Conservation (phyloP, 2,329 filamentous ascomycete species). For the Parastagonospora nodorum region DNA sequence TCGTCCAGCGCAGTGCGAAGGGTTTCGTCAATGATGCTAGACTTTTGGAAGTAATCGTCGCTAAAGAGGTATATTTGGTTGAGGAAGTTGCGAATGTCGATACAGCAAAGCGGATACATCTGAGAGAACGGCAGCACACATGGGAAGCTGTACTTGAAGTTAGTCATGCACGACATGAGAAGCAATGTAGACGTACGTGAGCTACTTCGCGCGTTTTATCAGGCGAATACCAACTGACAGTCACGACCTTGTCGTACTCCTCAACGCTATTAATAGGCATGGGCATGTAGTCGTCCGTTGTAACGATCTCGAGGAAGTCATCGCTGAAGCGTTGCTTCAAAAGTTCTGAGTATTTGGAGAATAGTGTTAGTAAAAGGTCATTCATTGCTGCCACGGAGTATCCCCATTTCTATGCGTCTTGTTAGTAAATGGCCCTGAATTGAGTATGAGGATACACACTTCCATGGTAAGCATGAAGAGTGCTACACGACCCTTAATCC, state of each 20-base stretch:
- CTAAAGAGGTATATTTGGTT: conserved; percentile 99
- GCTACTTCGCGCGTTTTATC: conserved; percentile 76
- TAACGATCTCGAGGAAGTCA: conserved; percentile 87
- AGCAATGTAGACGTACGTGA: conserved; percentile 62
- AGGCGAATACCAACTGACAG: conserved; percentile 93
- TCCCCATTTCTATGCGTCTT: conserved; percentile 71
- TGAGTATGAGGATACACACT: conserved; percentile 54
- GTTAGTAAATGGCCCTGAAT: conserved; percentile 9
- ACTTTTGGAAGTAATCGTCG: conserved; percentile 92
- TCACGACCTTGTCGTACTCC: conserved; percentile 94
- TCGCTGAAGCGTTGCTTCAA: conserved; percentile 91
- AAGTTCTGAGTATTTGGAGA: conserved; percentile 91
- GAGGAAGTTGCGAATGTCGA: conserved; percentile 95
- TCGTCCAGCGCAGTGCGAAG: conserved; percentile 88
- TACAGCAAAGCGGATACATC: conserved; percentile 98
- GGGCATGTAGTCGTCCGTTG: conserved; percentile 99
- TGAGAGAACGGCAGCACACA: conserved; percentile 97
- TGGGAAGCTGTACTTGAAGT: conserved; percentile 70
- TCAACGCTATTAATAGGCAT: conserved; percentile 92
- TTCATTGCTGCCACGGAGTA: conserved; percentile 85
- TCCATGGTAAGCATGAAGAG: conserved; percentile 99
- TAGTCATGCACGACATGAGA: conserved; percentile 13
- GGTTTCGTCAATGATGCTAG: conserved; percentile 87
- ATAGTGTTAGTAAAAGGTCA: conserved; percentile 82
- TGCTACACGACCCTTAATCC: conserved; percentile 90